Conservation (phyloP, 73 alveolate species). For the Blepharisma stoltei region DNA sequence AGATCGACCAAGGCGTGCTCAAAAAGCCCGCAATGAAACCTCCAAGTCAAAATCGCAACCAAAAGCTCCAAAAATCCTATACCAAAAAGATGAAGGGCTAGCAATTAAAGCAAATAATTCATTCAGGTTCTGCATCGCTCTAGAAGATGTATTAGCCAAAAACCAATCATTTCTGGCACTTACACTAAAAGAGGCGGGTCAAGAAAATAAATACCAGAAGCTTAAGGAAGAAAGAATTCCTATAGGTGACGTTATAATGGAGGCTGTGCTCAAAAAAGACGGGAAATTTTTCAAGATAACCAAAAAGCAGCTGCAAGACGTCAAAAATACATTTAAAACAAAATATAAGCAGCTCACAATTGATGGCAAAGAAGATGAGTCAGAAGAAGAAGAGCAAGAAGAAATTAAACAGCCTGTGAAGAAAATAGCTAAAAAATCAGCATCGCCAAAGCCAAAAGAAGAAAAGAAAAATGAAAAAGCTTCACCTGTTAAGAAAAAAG, state of each 20-base stretch:
- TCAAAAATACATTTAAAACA: not conserved
- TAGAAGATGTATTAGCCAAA: not conserved
- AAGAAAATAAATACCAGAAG: not conserved
- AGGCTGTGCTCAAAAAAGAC: not conserved
- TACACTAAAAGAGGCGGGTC: not conserved
- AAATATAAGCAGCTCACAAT: not conserved
- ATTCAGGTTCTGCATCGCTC: not conserved
- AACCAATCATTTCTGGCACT: constrained; percentile 5
- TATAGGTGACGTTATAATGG: not conserved
- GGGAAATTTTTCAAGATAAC: not conserved
- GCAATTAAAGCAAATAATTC: not conserved
- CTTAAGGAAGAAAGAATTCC: not conserved
- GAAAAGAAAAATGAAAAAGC: too few species aligned
- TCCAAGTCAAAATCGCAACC: too few species aligned
- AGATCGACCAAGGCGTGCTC: too few species aligned
- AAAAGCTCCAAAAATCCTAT: not conserved
- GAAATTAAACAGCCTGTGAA: too few species aligned
- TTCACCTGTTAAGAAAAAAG: too few species aligned
- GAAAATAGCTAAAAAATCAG: too few species aligned
- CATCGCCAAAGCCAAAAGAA: too few species aligned
- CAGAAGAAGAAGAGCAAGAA: not conserved
- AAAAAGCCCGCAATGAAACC: too few species aligned
- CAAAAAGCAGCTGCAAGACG: not conserved
- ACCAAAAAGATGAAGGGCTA: not conserved
- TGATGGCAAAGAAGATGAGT: not conserved